Evolutionary conservation across 345 rosid genomes (phyloP).

Genomic region (Erucastrum elatum): DNA sequence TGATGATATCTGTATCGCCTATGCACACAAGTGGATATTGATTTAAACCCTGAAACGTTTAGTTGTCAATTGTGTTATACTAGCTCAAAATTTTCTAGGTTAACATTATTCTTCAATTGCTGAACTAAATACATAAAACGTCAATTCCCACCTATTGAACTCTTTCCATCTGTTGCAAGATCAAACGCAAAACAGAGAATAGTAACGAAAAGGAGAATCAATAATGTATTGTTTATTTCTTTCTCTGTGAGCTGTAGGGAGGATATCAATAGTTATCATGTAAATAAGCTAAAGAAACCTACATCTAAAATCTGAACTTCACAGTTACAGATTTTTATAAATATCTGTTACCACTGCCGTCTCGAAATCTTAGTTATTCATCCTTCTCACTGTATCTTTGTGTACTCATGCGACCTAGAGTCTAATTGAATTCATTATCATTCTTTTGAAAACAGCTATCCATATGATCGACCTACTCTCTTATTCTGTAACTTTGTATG

Average conservation of each 20-base stretch:
- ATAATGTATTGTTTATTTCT: not conserved
- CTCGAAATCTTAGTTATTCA: slow-evolving; percentile 19
- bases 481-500: slow-evolving; percentile 34
- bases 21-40: slow-evolving; percentile 5
- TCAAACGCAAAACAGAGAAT: slow-evolving; percentile 4
- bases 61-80: not conserved
- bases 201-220: slow-evolving; percentile 5
- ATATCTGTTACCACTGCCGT: slow-evolving; percentile 10
- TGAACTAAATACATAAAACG: not conserved
- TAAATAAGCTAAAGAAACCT: not conserved
- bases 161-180: not conserved
- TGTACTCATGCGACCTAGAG: slow-evolving; percentile 2
- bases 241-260: not conserved
- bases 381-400: slow-evolving; percentile 12
- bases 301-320: slow-evolving; percentile 9
- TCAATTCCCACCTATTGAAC: not conserved
- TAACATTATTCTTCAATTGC: not conserved
- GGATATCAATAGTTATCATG: not conserved
- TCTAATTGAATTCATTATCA: slow-evolving; percentile 10
- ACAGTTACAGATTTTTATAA: slow-evolving; percentile 3
- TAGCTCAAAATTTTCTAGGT: not conserved
- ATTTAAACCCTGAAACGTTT: not conserved
- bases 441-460: not conserved
- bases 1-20: slow-evolving; percentile 19
- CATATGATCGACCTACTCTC: not conserved